Evolutionary conservation across 306 rosid species (phyloP).

Genomic region (Gynostemma pentaphyllum): DNA sequence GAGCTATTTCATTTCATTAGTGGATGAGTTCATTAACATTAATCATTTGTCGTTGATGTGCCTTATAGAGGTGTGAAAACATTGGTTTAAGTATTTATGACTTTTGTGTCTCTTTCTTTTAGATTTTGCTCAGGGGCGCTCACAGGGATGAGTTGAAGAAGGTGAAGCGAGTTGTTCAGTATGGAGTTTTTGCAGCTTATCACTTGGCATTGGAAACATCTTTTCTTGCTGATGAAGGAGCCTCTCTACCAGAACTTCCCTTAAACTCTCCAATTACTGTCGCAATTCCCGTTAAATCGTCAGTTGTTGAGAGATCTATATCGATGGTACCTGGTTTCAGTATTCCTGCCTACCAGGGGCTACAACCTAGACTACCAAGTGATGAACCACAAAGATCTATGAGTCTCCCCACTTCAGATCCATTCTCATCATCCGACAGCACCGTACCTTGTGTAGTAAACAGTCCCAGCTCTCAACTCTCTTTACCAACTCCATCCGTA

Average conservation of each 20-base stretch:
- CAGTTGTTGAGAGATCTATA: conserved; percentile 68
- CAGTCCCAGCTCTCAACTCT: conserved; percentile 4
- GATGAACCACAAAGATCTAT: conserved; percentile 40
- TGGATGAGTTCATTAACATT: neutral
- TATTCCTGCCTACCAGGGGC: conserved; percentile 25
- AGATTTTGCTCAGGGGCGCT: conserved; percentile 92
- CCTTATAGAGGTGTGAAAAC: neutral
- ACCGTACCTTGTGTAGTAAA: conserved; percentile 5
- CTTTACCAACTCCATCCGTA: neutral
- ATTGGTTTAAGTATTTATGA: neutral
- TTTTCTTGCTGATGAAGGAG: conserved; percentile 99
- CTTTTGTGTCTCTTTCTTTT: conserved; percentile 22
- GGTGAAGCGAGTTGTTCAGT: conserved; percentile 89
- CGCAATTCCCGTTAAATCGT: conserved; percentile 62
- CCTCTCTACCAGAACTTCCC: conserved; percentile 79
- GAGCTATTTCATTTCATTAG: neutral
- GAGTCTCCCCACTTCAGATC: conserved; percentile 38
- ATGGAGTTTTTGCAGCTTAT: conserved; percentile 95
- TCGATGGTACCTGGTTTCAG: conserved; percentile 71
- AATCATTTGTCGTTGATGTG: neutral
- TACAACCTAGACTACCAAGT: conserved; percentile 11
- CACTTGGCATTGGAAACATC: conserved; percentile 98
- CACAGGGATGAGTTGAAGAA: conserved; percentile 78
- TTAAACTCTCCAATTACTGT: conserved; percentile 58
- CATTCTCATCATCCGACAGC: conserved; percentile 23